phyloP scores from a whole-genome alignment of 345 rosid genomes.

The Eucalyptus erythrocorys region DNA sequence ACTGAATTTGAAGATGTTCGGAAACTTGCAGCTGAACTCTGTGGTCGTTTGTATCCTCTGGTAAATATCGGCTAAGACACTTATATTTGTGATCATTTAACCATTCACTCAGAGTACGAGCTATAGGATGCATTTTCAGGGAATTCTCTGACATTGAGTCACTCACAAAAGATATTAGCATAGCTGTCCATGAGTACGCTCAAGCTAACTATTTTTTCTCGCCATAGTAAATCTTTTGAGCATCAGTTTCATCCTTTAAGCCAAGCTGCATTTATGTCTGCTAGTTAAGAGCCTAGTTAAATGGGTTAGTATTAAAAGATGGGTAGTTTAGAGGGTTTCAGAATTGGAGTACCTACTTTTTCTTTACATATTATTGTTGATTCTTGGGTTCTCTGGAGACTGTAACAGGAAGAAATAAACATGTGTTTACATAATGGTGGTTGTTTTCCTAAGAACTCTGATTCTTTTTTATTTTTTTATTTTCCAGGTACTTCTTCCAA shows the following conservation, averaged over 20 bases:
- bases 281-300: background rate
- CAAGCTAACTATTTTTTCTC: background rate
- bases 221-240: background rate
- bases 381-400: background rate
- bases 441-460: background rate
- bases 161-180: background rate
- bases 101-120: background rate
- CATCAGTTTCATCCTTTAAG: background rate
- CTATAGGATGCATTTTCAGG: background rate
- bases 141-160: background rate
- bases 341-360: background rate
- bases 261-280: background rate
- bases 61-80: slow-evolving; percentile 5
- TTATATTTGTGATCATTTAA: background rate
- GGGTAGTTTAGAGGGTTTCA: background rate
- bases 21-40: slow-evolving; percentile 87
- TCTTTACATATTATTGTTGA: background rate
- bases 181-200: background rate
- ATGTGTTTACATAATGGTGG: background rate
- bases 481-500: slow-evolving; percentile 65
- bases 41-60: slow-evolving; percentile 83
- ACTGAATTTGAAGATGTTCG: slow-evolving; percentile 74
- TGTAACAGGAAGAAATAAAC: background rate
- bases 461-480: background rate
- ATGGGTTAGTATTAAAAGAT: background rate